Evolutionary conservation across 805 yeast species (phyloP).

Genomic region (Nakazawaea ambrosiae): DNA sequence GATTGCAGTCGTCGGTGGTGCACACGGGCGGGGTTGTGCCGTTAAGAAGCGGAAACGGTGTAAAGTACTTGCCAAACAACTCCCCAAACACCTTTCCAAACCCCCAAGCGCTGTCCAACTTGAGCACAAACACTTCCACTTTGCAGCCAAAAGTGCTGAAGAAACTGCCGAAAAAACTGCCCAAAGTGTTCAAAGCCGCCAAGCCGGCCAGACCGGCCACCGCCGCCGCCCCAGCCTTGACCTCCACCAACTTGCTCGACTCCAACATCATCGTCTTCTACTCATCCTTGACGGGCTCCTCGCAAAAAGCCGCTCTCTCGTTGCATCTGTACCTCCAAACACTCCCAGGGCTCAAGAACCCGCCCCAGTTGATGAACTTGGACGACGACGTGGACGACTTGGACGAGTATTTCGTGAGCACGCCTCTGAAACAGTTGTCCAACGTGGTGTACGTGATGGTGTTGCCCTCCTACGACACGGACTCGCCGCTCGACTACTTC

Average conservation of each 20-base stretch:
- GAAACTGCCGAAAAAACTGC: constrained; percentile 25
- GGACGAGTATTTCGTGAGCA: constrained; percentile 70
- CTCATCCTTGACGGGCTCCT: constrained; percentile 81
- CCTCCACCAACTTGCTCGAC: constrained; percentile 35
- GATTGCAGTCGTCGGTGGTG: not conserved
- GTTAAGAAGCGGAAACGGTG: not conserved
- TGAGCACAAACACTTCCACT: too few relatives aligned
- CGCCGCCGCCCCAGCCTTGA: constrained; percentile 24
- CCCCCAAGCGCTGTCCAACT: too few relatives aligned
- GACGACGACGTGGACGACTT: constrained; percentile 80
- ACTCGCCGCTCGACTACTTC: constrained; percentile 86
- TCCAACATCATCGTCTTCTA: constrained; percentile 66
- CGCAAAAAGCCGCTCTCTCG: constrained; percentile 59
- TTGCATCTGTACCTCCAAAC: constrained; percentile 34
- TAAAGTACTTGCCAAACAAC: too few relatives aligned
- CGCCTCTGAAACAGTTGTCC: constrained; percentile 38
- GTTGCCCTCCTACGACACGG: constrained; percentile 87
- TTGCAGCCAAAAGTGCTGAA: not conserved
- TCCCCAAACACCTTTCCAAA: too few relatives aligned
- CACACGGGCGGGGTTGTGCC: not conserved
- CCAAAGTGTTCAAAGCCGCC: constrained; percentile 35
- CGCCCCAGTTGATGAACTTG: constrained; percentile 54
- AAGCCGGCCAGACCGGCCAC: constrained; percentile 13
- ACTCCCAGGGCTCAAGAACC: constrained; percentile 24
- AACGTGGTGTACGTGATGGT: constrained; percentile 63